Evolutionary conservation across 148 eudicot genomes (phyloP).

Genomic region (Bassia scoparia): DNA sequence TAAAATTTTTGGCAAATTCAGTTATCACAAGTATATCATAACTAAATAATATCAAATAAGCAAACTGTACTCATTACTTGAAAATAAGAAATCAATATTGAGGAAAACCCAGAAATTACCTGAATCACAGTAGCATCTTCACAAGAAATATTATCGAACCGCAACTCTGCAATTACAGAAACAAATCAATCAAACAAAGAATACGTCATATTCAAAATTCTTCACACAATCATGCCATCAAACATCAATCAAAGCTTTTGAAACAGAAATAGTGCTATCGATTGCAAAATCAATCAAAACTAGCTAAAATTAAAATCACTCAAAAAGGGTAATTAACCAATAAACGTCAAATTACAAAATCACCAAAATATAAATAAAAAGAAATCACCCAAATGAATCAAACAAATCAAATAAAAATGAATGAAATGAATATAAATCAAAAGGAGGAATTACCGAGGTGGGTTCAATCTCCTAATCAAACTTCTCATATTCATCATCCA

Average conservation of each 20-base stretch:
- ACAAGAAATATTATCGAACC: constrained; percentile 66
- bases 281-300: neutral
- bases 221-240: no score
- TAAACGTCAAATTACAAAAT: no score
- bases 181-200: neutral
- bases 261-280: neutral
- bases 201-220: neutral
- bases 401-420: neutral
- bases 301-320: neutral
- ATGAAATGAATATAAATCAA: neutral
- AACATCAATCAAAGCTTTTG: no score
- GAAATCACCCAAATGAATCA: no score
- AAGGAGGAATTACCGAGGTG: constrained; percentile 57
- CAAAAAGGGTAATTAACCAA: no score
- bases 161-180: constrained; percentile 58
- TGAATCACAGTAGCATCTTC: constrained; percentile 76
- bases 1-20: no score
- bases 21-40: neutral
- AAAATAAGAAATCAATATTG: neutral
- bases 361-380: no score
- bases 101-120: constrained; percentile 32
- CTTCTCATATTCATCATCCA: constrained; percentile 79
- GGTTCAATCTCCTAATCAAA: constrained; percentile 82
- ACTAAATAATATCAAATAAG: neutral
- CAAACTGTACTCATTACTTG: neutral